A percentile compares a stretch with the other conserved stretches of the same genome.
phyloP scores from a whole-genome alignment of 2,329 filamentous ascomycete genomes.

The Colletotrichum theobromicola region DNA sequence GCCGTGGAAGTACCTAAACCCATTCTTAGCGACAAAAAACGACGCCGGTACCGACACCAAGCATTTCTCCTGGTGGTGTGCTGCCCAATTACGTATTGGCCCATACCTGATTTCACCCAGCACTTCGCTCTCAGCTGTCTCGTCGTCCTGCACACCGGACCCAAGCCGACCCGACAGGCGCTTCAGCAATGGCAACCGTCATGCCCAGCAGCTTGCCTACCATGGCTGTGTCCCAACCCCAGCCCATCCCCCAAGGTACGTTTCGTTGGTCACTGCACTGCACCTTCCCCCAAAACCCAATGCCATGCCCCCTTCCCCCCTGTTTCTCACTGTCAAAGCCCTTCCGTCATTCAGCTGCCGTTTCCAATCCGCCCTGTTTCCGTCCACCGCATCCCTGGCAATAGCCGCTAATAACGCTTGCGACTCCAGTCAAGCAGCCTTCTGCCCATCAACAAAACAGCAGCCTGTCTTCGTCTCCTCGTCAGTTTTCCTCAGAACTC shows the following conservation, averaged over 20 bases:
- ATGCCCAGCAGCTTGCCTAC: not conserved
- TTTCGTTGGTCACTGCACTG: not conserved
- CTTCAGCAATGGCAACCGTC: constrained; percentile 6
- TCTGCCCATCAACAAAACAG: constrained; percentile 15
- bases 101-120: constrained; percentile 7
- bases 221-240: constrained; percentile 6
- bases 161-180: not conserved
- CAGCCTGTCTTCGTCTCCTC: constrained; percentile 45
- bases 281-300: not conserved
- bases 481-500: constrained; percentile 54
- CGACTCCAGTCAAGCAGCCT: constrained; percentile 8
- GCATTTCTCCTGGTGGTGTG: constrained; percentile 11
- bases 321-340: not conserved
- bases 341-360: constrained; percentile 15
- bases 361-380: constrained; percentile 16
- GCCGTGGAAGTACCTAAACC: not conserved
- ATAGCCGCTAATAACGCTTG: constrained; percentile 11
- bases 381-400: constrained; percentile 15
- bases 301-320: not conserved
- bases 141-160: constrained; percentile 6
- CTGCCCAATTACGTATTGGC: constrained; percentile 17
- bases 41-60: not conserved
- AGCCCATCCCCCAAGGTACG: constrained; percentile 14
- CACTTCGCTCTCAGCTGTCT: not conserved
- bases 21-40: not conserved